Conservation (phyloP, 2,329 filamentous ascomycete species). For the Penicillium sp. region DNA sequence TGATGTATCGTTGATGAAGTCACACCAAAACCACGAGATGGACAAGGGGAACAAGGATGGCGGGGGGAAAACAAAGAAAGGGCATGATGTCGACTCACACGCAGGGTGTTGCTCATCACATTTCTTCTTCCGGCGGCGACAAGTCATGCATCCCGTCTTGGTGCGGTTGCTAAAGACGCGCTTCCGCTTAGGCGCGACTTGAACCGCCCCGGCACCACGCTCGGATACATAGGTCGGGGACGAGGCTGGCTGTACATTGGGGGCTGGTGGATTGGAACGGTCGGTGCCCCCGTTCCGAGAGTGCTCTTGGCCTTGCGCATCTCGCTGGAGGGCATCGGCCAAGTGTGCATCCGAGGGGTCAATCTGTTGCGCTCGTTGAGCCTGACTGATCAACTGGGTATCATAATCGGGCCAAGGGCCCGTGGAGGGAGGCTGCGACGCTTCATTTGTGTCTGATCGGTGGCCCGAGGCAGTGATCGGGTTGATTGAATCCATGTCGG, state of each 20-base stretch:
- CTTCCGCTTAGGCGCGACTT: constrained; percentile 52
- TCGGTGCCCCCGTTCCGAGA: constrained; percentile 36
- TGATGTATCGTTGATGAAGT: constrained; percentile 2
- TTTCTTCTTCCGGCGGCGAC: constrained; percentile 92
- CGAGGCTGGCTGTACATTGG: constrained; percentile 40
- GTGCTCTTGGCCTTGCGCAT: constrained; percentile 49
- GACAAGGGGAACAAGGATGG: neutral
- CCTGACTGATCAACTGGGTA: constrained; percentile 49
- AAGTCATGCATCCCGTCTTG: constrained; percentile 94
- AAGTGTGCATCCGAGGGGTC: constrained; percentile 56
- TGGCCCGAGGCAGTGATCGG: constrained; percentile 26
- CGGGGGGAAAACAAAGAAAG: constrained; percentile 9
- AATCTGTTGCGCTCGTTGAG: constrained; percentile 51
- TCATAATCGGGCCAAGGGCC: constrained; percentile 46
- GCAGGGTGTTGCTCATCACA: constrained; percentile 92
- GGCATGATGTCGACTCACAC: constrained; percentile 63
- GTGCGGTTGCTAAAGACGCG: constrained; percentile 85
- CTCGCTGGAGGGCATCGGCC: constrained; percentile 56
- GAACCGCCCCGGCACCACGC: constrained; percentile 39
- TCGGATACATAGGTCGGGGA: constrained; percentile 39
- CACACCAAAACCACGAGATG: neutral
- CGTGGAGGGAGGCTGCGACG: constrained; percentile 34
- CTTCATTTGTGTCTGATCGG: constrained; percentile 38
- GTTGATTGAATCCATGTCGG: constrained; percentile 25
- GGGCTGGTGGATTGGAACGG: constrained; percentile 42